Percentiles rank a stretch among this genome's conserved stretches.
Evolutionary conservation across 2,329 filamentous ascomycete species (phyloP).

Genomic region (Penicillium sp.): DNA sequence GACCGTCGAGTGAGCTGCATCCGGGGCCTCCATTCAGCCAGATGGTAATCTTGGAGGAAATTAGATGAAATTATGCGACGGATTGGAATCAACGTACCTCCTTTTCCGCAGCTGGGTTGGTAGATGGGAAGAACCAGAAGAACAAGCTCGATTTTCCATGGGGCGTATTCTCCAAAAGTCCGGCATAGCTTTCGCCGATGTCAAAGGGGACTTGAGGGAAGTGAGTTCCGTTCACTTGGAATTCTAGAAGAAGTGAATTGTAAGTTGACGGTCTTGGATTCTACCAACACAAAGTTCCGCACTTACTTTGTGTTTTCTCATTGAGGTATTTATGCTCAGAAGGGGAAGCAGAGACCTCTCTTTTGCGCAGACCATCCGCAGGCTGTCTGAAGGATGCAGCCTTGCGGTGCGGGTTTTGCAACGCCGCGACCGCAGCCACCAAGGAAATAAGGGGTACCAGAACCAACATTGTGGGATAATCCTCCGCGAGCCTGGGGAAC

Average conservation of each 20-base stretch:
- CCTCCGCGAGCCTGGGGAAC: background rate
- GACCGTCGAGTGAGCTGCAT: slow-evolving; percentile 61
- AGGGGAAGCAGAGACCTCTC: background rate
- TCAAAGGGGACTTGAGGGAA: slow-evolving; percentile 71
- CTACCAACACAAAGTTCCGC: background rate
- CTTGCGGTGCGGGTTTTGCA: slow-evolving; percentile 25
- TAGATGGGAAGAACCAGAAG: slow-evolving; percentile 52
- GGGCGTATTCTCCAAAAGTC: slow-evolving; percentile 53
- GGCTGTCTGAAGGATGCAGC: background rate
- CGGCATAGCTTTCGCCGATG: slow-evolving; percentile 52
- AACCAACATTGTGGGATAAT: slow-evolving; percentile 10
- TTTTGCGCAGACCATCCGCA: slow-evolving; percentile 1
- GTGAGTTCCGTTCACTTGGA: slow-evolving; percentile 62
- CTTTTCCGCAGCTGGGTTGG: slow-evolving; percentile 42
- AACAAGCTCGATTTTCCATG: slow-evolving; percentile 47
- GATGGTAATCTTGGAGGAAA: slow-evolving; percentile 30
- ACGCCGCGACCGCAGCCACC: slow-evolving; percentile 8
- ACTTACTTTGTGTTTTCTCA: slow-evolving; percentile 17
- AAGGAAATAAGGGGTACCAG: slow-evolving; percentile 9
- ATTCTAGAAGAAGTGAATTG: slow-evolving; percentile 46
- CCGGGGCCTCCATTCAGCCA: slow-evolving; percentile 55
- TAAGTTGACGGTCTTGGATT: background rate
- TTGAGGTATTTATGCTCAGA: slow-evolving; percentile 15
- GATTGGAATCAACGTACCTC: slow-evolving; percentile 31
- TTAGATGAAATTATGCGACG: background rate